Conservation (phyloP, 2,329 filamentous ascomycete species). For the Fusarium solani-melongenae region DNA sequence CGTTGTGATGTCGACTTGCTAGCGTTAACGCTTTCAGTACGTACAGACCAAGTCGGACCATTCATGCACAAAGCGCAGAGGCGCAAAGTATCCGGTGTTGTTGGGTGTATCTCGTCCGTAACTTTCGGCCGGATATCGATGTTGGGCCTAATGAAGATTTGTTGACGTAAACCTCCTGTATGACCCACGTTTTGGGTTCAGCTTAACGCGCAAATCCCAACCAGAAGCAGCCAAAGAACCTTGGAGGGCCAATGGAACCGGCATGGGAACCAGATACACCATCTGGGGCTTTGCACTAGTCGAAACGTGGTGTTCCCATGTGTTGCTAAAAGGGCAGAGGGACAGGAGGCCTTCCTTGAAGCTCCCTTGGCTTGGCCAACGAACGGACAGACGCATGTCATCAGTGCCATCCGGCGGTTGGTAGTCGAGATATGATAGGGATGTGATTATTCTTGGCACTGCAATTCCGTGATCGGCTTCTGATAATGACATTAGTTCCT, state of each 20-base stretch:
- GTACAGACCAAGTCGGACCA: background rate
- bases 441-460: background rate
- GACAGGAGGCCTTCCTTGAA: conserved; percentile 1
- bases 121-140: conserved; percentile 30
- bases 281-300: conserved; percentile 15
- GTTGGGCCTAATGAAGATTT: conserved; percentile 27
- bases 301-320: conserved; percentile 25
- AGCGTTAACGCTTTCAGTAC: background rate
- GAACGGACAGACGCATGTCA: conserved; percentile 22
- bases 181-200: conserved; percentile 9
- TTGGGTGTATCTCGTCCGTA: conserved; percentile 17
- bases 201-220: conserved; percentile 14
- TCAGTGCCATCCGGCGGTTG: conserved; percentile 1
- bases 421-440: background rate
- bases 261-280: background rate
- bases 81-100: background rate
- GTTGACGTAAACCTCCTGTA: conserved; percentile 33
- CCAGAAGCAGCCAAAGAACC: conserved; percentile 13
- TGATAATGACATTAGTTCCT: background rate
- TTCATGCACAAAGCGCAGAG: conserved; percentile 3
- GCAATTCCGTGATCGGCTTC: conserved; percentile 9
- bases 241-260: conserved; percentile 1
- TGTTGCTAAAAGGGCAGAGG: background rate
- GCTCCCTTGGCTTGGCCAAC: conserved; percentile 7
- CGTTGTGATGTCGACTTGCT: conserved; percentile 17